Conservation (phyloP, 441 rosid species). For the Codiaeum variegatum region DNA sequence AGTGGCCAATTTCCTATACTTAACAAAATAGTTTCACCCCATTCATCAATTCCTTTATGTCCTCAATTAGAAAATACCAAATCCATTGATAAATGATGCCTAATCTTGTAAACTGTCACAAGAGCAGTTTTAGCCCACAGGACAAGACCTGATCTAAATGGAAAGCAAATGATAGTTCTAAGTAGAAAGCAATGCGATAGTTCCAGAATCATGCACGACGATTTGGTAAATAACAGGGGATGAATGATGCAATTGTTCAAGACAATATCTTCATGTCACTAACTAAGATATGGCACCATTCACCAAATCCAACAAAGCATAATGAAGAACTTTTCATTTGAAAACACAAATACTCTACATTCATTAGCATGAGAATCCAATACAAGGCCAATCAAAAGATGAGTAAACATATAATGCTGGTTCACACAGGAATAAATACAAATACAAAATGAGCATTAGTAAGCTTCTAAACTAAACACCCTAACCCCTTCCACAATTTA, state of each 20-base stretch:
- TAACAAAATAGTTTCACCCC: not conserved
- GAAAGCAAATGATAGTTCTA: not conserved
- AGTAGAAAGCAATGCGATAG: not conserved
- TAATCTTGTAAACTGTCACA: too few relatives aligned
- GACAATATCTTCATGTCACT: too few relatives aligned
- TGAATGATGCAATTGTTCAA: too few relatives aligned
- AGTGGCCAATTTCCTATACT: not conserved
- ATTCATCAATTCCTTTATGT: not conserved
- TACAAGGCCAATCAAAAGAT: not conserved
- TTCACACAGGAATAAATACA: slow-evolving; percentile 28
- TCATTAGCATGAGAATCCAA: too few relatives aligned
- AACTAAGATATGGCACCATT: too few relatives aligned
- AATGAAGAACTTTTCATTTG: too few relatives aligned
- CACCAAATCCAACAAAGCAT: too few relatives aligned
- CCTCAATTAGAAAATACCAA: not conserved
- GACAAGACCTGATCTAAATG: not conserved
- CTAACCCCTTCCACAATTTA: not conserved
- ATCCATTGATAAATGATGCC: not conserved
- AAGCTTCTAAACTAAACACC: not conserved
- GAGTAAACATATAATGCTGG: not conserved
- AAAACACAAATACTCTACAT: too few relatives aligned
- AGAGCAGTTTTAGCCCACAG: too few relatives aligned
- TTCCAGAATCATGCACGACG: too few relatives aligned
- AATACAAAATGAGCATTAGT: slow-evolving; percentile 16
- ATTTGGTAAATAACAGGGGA: too few relatives aligned